Base-by-base conservation (phyloP, 1,284 basidiomycete genomes). In the Xerocomus cyaneibrunnescens region DNA sequence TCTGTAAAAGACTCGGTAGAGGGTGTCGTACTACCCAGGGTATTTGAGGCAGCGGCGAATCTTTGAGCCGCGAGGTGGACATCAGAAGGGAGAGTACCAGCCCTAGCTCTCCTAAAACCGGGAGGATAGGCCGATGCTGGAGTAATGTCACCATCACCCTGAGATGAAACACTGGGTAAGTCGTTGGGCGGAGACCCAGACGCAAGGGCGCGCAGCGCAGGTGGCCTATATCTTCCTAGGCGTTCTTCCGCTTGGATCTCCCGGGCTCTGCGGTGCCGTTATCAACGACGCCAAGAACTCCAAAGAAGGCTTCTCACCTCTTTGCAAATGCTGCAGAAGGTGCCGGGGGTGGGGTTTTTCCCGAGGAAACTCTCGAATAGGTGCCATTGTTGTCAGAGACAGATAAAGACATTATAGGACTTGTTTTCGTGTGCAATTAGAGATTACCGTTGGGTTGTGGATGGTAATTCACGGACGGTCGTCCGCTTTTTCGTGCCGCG, bases 271-370 rank as follows among this genome's bases (percentile, higher is more conserved):
- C 7, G 52, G 41, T 38, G 50, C 30, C 34, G 46, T 57, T 22
- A 54, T 53, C 53, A 60, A 58, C 45, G 50, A 57, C 42, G 52
- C 49, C 47, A 45, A 51, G 19, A 42, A 61, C 39, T 44, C 38
- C 45, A 50, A 47, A 43, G 44, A 51, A 57, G 54, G 55, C 45
- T 40, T 34, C 52, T 48, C 47, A 92, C 91, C 90, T 83, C 79
- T 92, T 92, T 39, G 90, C 89, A 72, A 79, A 93, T 28, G 89
- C 91, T 60, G 91, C 90, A 55, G 91, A 93, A 50, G 91, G 90
- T 21, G 91, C 91, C 46, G 90, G 91, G 55, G 90, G 90, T 54
- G 91, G 90, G 3, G 91, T 92, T 74, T 92, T 92, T 58, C 89
- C 89, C 67, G 87, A 86, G 60, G 87, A 78, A 68, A 79, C 82